These are phyloP conservation scores for Candida sithepensis DNA, from an alignment of 805 yeast species.

Conservation along the genomic window DNA sequence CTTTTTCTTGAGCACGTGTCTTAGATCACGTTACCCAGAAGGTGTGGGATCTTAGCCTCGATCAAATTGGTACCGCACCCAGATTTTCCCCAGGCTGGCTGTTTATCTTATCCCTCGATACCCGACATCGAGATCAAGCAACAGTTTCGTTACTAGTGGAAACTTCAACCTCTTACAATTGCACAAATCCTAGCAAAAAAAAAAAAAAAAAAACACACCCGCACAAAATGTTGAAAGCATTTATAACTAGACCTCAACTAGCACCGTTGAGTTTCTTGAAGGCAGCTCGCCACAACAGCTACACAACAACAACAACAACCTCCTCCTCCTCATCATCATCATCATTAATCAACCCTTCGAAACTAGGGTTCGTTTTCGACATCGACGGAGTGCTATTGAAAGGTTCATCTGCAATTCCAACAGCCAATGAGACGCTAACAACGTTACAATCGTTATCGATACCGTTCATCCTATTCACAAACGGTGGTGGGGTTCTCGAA, in stretches of 20 bases:
- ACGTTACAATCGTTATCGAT: conserved; percentile 47
- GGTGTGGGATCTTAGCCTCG: too few relatives aligned
- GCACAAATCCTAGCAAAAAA: too few relatives aligned
- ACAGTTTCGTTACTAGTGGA: too few relatives aligned
- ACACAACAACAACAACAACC: not conserved
- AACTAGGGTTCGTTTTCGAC: conserved; percentile 35
- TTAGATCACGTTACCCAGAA: too few relatives aligned
- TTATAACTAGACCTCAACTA: not conserved
- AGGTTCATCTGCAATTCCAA: conserved; percentile 63
- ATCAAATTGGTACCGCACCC: too few relatives aligned
- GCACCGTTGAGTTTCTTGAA: not conserved
- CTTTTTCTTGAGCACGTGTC: too few relatives aligned
- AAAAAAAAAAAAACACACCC: too few relatives aligned
- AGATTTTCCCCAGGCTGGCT: too few relatives aligned
- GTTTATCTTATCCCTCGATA: too few relatives aligned
- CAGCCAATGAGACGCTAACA: conserved; percentile 53
- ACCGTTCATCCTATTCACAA: conserved; percentile 82
- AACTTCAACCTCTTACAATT: too few relatives aligned
- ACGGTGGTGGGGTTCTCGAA: conserved; percentile 86
- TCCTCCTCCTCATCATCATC: too few relatives aligned
- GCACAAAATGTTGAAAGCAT: not conserved
- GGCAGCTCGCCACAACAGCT: not conserved
- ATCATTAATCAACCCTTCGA: conserved; percentile 3
- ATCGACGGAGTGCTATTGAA: conserved; percentile 88
- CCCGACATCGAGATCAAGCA: too few relatives aligned